Evolutionary conservation across 495 filamentous ascomycete genomes (phyloP), one percentile per base, ranked within the genome.

Genomic region (Trichoderma asperelloides): DNA sequence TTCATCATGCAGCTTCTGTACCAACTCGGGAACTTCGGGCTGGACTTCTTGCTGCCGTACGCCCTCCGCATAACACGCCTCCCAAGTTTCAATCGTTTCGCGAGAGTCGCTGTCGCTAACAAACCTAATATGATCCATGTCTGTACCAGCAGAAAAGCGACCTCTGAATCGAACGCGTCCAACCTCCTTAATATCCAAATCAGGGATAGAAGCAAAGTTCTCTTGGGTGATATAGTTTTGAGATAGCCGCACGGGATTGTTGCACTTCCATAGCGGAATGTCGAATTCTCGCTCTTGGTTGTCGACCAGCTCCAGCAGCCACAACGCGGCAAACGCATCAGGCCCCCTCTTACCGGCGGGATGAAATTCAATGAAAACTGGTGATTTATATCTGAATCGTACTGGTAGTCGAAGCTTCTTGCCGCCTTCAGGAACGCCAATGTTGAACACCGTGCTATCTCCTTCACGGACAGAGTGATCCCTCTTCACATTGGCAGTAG

Each of bases 11-110:
- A 96, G 80, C 70, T 86, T 79, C 68, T 86, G 83, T 1, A 92
- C 80, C 7, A 82, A 72, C 0, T 85, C 80, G 0, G 91, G 90
- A 1, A 96, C 76, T 68, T 91, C 88, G 39, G 84, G 84, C 1
- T 78, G 73, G 4, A 97, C 91, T 2, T 82, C 80, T 62, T 84
- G 84, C 0, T 79, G 77, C 9, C 94, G 85, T 0, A 96, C 90
- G 5, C 94, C 94, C 75, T 98, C 92, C 0, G 90, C 85, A 27
- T 87, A 82, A 71, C 93, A 97, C 0, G 92, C 92, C 76, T 96
- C 90, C 92, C 93, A 97, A 3, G 88, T 90, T 79, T 97, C 94
- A 70, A 89, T 96, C 0, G 94, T 97, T 79, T 97, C 94, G 55
- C 93, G 86, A 3, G 88, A 87, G 73, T 96, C 87, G 70, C 95